phyloP scores from a whole-genome alignment of 2,329 filamentous ascomycete species.

The Furcasterigmium furcatum region DNA sequence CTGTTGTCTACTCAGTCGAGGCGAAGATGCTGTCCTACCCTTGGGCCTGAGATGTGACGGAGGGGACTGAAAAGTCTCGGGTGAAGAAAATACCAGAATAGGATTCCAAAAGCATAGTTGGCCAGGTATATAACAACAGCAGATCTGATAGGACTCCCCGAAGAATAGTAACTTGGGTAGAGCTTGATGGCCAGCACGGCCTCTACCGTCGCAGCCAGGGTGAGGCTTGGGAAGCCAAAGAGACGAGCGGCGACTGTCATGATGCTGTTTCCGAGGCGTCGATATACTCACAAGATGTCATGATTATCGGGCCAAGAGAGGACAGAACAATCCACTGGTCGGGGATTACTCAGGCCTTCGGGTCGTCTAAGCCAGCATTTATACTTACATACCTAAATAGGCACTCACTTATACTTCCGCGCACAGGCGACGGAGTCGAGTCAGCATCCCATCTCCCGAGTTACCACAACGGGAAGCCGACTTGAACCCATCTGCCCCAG shows the following conservation, averaged over 20 bases:
- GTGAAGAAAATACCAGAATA: slow-evolving; percentile 14
- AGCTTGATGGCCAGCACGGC: slow-evolving; percentile 21
- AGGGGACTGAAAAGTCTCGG: slow-evolving; percentile 17
- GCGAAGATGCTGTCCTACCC: slow-evolving; percentile 3
- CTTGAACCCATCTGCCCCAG: no score
- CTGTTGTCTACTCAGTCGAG: background rate
- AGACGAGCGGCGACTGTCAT: slow-evolving; percentile 9
- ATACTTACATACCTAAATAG: no score
- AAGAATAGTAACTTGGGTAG: slow-evolving; percentile 14
- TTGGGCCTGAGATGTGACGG: slow-evolving; percentile 13
- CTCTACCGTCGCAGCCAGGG: slow-evolving; percentile 17
- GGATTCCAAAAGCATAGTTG: slow-evolving; percentile 14
- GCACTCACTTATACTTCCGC: no score
- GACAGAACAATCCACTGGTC: no score
- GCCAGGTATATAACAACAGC: slow-evolving; percentile 7
- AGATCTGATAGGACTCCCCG: slow-evolving; percentile 10
- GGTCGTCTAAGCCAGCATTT: no score
- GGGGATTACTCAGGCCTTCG: no score
- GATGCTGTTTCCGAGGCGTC: background rate
- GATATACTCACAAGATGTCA: background rate
- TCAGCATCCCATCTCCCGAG: no score
- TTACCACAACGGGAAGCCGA: no score
- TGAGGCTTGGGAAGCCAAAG: slow-evolving; percentile 19
- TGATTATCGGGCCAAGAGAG: no score
- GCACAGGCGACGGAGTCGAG: no score